Conservation (phyloP, 352 stramenopile species). For the Globisporangium paroecandrum region DNA sequence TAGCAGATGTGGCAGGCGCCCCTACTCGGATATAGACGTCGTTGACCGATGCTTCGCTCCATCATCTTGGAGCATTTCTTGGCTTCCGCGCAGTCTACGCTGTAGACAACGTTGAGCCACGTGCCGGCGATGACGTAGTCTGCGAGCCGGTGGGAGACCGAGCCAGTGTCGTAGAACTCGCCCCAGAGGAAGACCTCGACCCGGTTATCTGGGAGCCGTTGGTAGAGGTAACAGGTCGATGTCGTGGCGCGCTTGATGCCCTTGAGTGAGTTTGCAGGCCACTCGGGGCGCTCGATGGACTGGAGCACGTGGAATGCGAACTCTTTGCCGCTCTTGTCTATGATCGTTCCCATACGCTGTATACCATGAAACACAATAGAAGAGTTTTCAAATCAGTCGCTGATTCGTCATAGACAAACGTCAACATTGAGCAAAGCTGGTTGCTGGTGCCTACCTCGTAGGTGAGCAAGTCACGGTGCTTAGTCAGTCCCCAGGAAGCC, state of each 20-base stretch:
- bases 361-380: background rate
- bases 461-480: constrained; percentile 33
- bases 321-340: constrained; percentile 26
- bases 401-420: background rate
- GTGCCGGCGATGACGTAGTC: constrained; percentile 22
- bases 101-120: constrained; percentile 17
- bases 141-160: constrained; percentile 2
- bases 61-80: background rate
- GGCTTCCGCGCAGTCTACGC: constrained; percentile 11
- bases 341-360: constrained; percentile 28
- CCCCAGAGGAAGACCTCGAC: constrained; percentile 35
- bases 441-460: constrained; percentile 26
- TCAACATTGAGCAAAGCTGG: background rate
- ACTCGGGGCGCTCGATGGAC: constrained; percentile 40
- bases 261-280: constrained; percentile 29
- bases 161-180: constrained; percentile 26
- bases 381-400: constrained; percentile 2
- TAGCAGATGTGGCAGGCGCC: constrained; percentile 32
- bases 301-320: constrained; percentile 39
- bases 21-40: background rate
- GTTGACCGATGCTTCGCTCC: background rate
- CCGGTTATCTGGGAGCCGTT: constrained; percentile 18
- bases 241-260: constrained; percentile 32
- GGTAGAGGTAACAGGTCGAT: constrained; percentile 36
- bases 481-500: constrained; percentile 26